Evolutionary conservation across 306 rosid species (phyloP).

Genomic region (Acacia confusa): DNA sequence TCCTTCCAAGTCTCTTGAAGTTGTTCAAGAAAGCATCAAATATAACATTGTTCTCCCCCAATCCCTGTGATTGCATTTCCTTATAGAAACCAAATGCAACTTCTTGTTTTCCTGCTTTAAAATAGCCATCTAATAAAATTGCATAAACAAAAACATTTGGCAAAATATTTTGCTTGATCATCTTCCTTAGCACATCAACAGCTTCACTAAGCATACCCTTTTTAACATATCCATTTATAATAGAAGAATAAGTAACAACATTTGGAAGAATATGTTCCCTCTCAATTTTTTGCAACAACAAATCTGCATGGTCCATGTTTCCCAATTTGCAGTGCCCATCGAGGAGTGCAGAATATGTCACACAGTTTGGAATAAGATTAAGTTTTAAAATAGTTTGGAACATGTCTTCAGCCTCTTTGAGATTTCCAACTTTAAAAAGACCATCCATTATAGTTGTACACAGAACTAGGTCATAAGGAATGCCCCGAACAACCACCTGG

Average conservation of each 20-base stretch:
- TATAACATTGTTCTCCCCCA: slow-evolving; percentile 61
- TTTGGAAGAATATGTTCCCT: slow-evolving; percentile 59
- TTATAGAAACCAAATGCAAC: slow-evolving; percentile 60
- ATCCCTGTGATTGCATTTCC: slow-evolving; percentile 66
- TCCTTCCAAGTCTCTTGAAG: slow-evolving; percentile 66
- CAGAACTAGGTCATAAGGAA: slow-evolving; percentile 60
- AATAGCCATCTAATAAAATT: slow-evolving; percentile 61
- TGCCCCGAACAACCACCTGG: slow-evolving; percentile 81
- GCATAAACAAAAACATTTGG: slow-evolving; percentile 74
- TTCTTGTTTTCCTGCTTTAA: slow-evolving; percentile 65
- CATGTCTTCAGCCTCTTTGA: slow-evolving; percentile 60
- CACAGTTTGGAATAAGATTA: slow-evolving; percentile 61
- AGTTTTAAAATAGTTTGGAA: slow-evolving; percentile 52
- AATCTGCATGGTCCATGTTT: slow-evolving; percentile 62
- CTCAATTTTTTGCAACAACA: slow-evolving; percentile 60
- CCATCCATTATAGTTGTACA: slow-evolving; percentile 76
- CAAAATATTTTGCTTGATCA: slow-evolving; percentile 54
- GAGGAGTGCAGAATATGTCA: slow-evolving; percentile 71
- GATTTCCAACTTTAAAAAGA: slow-evolving; percentile 69
- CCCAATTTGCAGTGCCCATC: slow-evolving; percentile 77
- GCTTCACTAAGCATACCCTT: slow-evolving; percentile 77
- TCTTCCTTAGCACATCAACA: slow-evolving; percentile 52
- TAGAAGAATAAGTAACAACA: slow-evolving; percentile 67
- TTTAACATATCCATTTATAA: slow-evolving; percentile 75
- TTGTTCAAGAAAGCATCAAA: slow-evolving; percentile 76